A percentile compares a stretch with the other conserved stretches of the same genome.
These are phyloP conservation scores for Pycnococcus provasolii DNA, from an alignment of 139 green algal genomes.

Conservation along the genomic window DNA sequence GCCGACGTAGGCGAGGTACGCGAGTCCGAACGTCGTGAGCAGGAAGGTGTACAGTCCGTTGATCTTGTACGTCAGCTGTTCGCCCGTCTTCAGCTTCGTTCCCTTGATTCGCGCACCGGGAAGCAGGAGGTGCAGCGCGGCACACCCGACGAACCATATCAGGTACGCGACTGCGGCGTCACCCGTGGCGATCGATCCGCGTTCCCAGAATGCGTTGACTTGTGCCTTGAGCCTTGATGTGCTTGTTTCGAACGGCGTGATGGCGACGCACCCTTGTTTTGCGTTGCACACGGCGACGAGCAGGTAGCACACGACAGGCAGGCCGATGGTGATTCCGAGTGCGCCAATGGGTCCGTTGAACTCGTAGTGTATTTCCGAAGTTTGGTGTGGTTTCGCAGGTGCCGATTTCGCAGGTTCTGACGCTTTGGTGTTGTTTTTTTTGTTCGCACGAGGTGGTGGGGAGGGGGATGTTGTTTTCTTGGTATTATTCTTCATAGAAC, in stretches of 20 bases:
- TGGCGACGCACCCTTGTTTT: constrained; percentile 2
- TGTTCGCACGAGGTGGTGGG: too few relatives aligned
- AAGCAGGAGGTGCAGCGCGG: constrained; percentile 12
- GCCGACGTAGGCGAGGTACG: neutral
- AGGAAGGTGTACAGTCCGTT: constrained; percentile 22
- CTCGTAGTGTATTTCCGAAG: constrained; percentile 13
- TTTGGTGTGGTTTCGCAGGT: too few relatives aligned
- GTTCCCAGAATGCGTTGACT: too few relatives aligned
- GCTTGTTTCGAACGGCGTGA: too few relatives aligned
- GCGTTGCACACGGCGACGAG: constrained; percentile 19
- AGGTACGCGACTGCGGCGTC: neutral
- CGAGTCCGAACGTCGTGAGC: neutral
- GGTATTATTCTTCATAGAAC: too few relatives aligned
- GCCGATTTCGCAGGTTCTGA: too few relatives aligned
- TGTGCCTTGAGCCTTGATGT: too few relatives aligned
- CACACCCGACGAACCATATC: constrained; percentile 6
- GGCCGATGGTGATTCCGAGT: constrained; percentile 13
- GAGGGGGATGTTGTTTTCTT: too few relatives aligned
- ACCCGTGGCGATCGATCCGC: too few relatives aligned
- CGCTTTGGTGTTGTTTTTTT: too few relatives aligned
- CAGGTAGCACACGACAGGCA: constrained; percentile 23
- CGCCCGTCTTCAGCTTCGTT: constrained; percentile 2
- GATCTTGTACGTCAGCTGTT: constrained; percentile 23
- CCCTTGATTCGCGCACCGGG: constrained; percentile 13
- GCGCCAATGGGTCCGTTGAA: constrained; percentile 25